These are phyloP conservation scores for Paecilomyces niveus DNA, from an alignment of 2,329 filamentous ascomycete species.

Conservation along the genomic window DNA sequence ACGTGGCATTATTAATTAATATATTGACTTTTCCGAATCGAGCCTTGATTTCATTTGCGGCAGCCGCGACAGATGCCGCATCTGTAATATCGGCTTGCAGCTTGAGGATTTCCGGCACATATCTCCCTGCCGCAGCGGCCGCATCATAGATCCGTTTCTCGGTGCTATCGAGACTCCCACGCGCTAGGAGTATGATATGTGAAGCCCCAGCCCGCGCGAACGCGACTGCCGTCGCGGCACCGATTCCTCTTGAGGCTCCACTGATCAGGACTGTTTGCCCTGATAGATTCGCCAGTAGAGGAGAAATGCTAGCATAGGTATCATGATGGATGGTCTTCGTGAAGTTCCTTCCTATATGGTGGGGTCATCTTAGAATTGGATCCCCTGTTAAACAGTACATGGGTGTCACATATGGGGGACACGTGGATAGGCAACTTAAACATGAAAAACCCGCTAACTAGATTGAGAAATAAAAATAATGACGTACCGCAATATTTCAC, in stretches of 20 bases:
- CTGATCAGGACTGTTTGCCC: constrained; percentile 44
- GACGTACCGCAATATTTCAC: neutral
- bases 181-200: constrained; percentile 45
- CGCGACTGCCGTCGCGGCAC: constrained; percentile 44
- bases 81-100: constrained; percentile 37
- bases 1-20: constrained; percentile 41
- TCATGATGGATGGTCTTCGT: constrained; percentile 18
- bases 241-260: constrained; percentile 48
- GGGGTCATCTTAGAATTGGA: neutral
- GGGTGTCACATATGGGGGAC: neutral
- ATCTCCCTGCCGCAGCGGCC: constrained; percentile 28
- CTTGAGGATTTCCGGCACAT: constrained; percentile 35
- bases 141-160: constrained; percentile 22
- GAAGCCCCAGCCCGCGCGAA: constrained; percentile 49
- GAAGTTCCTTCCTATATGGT: neutral
- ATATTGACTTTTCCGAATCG: constrained; percentile 30
- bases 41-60: constrained; percentile 9
- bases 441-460: neutral
- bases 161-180: constrained; percentile 36
- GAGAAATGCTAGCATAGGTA: constrained; percentile 47
- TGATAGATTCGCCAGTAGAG: constrained; percentile 29
- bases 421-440: neutral
- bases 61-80: constrained; percentile 23
- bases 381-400: neutral
- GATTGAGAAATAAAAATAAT: neutral